Evolutionary conservation across 352 stramenopile species (phyloP).

Genomic region (Globisporangium orthogonon): DNA sequence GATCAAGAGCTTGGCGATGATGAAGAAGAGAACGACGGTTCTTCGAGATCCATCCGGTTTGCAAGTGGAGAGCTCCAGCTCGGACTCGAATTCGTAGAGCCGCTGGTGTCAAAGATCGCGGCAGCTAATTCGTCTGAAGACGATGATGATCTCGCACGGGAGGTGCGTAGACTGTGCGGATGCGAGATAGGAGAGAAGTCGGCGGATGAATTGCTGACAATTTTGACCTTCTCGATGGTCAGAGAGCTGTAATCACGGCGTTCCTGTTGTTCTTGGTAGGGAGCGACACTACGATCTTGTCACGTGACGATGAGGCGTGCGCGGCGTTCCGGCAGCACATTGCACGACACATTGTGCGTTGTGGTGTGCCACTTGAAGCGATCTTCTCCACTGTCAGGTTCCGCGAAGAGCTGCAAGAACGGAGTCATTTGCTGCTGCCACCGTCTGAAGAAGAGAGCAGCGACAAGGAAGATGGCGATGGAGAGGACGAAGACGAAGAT

Average conservation of each 20-base stretch:
- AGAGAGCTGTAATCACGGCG: constrained; percentile 27
- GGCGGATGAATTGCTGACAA: not conserved
- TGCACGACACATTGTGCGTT: constrained; percentile 19
- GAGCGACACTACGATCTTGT: not conserved
- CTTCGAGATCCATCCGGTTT: not conserved
- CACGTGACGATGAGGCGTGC: not conserved
- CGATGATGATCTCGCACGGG: constrained; percentile 5
- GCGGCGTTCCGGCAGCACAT: constrained; percentile 15
- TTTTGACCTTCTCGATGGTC: not conserved
- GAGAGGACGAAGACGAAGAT: constrained; percentile 21
- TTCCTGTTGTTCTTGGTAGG: constrained; percentile 32
- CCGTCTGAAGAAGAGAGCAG: constrained; percentile 20
- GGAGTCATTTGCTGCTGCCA: constrained; percentile 30
- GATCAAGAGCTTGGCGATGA: not conserved
- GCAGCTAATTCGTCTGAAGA: not conserved
- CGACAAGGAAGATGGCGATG: constrained; percentile 9
- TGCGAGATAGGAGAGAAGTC: not conserved
- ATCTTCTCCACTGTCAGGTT: constrained; percentile 50
- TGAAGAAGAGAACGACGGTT: not conserved
- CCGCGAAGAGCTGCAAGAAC: constrained; percentile 41
- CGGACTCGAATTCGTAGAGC: constrained; percentile 17
- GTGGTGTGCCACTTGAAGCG: constrained; percentile 26
- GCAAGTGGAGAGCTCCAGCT: constrained; percentile 17
- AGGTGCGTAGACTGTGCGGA: constrained; percentile 7
- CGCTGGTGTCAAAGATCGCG: constrained; percentile 11